Base-by-base conservation (phyloP, 2,329 filamentous ascomycete species). In the Colletotrichum ledebouriae region DNA sequence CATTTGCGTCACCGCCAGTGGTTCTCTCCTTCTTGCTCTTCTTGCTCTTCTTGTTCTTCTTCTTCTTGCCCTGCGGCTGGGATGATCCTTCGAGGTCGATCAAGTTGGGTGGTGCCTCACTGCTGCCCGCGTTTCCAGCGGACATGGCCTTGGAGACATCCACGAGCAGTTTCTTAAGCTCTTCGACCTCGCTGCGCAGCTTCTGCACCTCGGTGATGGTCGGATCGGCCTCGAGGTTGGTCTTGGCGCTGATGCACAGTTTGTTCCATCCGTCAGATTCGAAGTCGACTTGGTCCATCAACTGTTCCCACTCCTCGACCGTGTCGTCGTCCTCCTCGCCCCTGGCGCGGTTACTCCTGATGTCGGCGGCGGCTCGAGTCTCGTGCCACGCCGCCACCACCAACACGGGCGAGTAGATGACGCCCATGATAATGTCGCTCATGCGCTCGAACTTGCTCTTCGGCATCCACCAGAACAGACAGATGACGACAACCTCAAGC, bases 401-500 rank as follows among this genome's bases (percentile, higher is more conserved):
- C 0, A 99, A 85, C 0, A 98, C 81, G 0, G 96, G 96, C 0
- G 89, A 92, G 81, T 99, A 99, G 13, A 98, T 85, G 50, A 91
- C 75, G 1, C 86, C 91, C 94, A 98, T 98, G 74, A 98, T 89
- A 61, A 89, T 85, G 78, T 98, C 93, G 78, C 99, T 99, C 62
- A 98, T 81, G 39, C 87, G 86, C 73, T 94, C 91, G 77, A 98
- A 99, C 2, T 79, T 79, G 6, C 83, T 74, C 70, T 88, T 87
- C n/a, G 88, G 82, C 84, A 99, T 86, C 96, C 95, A 99, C 96
- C 96, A 99, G 60, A 97, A 90, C 0, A 97, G 76, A 44, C 92
- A 87, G 3, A 98, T 86, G 69, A 88, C 83, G 70, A 97, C 84
- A 17, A 98, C 90, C 78, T 99, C 96, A 69, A 99, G 87, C 2